Conservation (phyloP, 306 rosid species). For the Hylodesmum podocarpum region DNA sequence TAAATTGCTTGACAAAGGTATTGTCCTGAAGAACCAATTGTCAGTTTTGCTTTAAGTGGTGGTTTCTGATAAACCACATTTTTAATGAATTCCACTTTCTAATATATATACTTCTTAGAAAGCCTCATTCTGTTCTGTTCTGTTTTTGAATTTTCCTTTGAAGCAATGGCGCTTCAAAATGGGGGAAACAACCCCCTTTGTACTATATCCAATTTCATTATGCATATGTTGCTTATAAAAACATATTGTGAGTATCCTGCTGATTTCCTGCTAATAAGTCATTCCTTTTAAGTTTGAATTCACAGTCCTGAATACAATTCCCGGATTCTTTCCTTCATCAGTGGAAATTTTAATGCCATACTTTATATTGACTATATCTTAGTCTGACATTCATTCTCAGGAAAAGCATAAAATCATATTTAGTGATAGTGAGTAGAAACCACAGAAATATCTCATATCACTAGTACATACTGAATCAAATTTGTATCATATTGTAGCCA, state of each 20-base stretch:
- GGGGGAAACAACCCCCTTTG: not conserved
- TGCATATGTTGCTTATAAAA: not conserved
- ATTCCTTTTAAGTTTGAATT: not conserved
- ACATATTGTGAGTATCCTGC: not conserved
- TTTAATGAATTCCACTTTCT: not conserved
- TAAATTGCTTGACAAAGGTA: constrained; percentile 96
- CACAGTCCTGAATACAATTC: not conserved
- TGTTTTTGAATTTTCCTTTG: not conserved
- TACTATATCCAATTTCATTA: not conserved
- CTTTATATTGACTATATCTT: not conserved
- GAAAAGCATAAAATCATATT: not conserved
- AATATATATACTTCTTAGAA: not conserved
- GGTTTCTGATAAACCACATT: not conserved
- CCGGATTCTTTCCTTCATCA: not conserved
- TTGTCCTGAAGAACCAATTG: constrained; percentile 6
- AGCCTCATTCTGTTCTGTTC: not conserved
- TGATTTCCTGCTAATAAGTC: not conserved
- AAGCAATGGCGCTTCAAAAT: not conserved
- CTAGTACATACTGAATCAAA: not conserved
- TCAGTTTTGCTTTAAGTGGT: constrained; percentile 5
- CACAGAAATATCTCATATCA: not conserved
- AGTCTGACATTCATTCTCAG: not conserved
- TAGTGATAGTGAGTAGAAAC: not conserved
- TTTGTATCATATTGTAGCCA: not conserved
- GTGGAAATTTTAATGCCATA: constrained; percentile 12